Evolutionary conservation across 306 rosid genomes (phyloP).

Genomic region (Pyrus communis): DNA sequence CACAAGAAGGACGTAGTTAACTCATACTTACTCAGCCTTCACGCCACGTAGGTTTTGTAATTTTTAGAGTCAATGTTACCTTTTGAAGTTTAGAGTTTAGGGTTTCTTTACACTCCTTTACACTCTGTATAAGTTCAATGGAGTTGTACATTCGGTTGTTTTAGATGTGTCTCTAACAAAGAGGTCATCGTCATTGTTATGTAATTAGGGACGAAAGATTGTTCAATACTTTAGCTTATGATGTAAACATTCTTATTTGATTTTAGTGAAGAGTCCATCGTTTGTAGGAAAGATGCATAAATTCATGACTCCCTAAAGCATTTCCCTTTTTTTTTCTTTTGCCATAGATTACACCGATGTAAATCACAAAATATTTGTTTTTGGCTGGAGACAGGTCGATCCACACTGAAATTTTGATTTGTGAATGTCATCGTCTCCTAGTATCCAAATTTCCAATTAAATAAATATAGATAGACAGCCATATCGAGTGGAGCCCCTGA

Average conservation of each 20-base stretch:
- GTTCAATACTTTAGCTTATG: too few relatives aligned
- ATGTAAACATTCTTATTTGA: too few relatives aligned
- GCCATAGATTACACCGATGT: background rate
- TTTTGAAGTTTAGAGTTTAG: too few relatives aligned
- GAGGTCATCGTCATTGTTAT: background rate
- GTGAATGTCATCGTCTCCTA: background rate
- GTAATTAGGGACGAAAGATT: too few relatives aligned
- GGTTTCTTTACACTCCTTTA: too few relatives aligned
- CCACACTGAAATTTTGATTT: background rate
- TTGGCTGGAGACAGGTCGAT: background rate
- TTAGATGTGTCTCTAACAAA: too few relatives aligned
- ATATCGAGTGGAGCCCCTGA: background rate
- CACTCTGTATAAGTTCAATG: too few relatives aligned
- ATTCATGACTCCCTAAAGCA: background rate
- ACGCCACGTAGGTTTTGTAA: too few relatives aligned
- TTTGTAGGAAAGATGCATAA: background rate
- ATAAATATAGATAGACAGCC: background rate
- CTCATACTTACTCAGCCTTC: too few relatives aligned
- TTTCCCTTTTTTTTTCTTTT: background rate
- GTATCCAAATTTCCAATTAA: background rate
- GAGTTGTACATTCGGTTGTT: too few relatives aligned
- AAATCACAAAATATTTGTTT: background rate
- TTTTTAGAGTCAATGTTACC: too few relatives aligned
- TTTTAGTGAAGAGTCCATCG: background rate
- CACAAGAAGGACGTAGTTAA: too few relatives aligned